Percentiles rank a stretch among this genome's conserved stretches.
Evolutionary conservation across 2,329 filamentous ascomycete genomes (phyloP).

Genomic region (Penicillium sp.): DNA sequence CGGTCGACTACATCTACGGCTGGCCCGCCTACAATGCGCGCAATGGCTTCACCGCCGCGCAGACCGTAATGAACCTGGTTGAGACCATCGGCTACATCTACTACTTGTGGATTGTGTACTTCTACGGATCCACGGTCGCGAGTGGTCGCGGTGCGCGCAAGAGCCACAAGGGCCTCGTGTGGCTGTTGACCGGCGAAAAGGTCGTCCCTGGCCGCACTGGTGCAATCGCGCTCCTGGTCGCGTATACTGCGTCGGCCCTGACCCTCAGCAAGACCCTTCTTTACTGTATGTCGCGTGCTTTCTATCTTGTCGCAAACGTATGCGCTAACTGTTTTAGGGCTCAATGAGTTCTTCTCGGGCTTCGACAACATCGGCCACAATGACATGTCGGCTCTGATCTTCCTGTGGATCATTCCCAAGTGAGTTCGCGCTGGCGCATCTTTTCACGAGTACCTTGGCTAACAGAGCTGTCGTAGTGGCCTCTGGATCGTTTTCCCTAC

Average conservation of each 20-base stretch:
- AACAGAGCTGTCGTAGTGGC: constrained; percentile 45
- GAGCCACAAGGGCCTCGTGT: constrained; percentile 36
- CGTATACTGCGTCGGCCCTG: constrained; percentile 59
- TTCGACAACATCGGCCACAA: constrained; percentile 66
- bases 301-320: not conserved
- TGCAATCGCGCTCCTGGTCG: constrained; percentile 57
- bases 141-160: constrained; percentile 27
- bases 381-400: constrained; percentile 49
- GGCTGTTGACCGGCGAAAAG: constrained; percentile 49
- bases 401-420: constrained; percentile 67
- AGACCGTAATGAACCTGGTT: constrained; percentile 65
- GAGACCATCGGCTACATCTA: constrained; percentile 65
- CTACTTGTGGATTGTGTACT: constrained; percentile 59
- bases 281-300: constrained; percentile 52
- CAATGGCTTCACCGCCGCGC: constrained; percentile 75
- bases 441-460: constrained; percentile 5
- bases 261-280: constrained; percentile 67
- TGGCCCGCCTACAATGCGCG: constrained; percentile 65
- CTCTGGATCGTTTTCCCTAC: constrained; percentile 63
- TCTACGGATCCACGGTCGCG: constrained; percentile 37
- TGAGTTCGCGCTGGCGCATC: constrained; percentile 39
- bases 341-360: constrained; percentile 60
- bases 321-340: constrained; percentile 36
- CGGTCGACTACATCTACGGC: constrained; percentile 79
- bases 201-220: constrained; percentile 54